Percentiles rank a stretch among this genome's conserved stretches.
Evolutionary conservation across 2,329 filamentous ascomycete species (phyloP).

Genomic region (Xylariaceae sp.): DNA sequence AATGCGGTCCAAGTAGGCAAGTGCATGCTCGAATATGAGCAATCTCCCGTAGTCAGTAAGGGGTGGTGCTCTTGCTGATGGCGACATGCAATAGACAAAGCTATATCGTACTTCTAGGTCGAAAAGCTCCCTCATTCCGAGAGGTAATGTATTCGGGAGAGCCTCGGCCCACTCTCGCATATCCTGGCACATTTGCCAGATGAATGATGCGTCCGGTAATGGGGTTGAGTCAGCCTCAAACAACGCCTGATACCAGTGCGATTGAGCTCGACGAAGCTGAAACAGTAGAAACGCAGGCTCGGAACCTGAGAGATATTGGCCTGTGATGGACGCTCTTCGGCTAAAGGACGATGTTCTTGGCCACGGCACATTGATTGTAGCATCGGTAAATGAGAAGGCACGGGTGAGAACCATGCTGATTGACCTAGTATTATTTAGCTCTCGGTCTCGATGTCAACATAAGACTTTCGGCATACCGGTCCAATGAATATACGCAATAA

Average conservation of each 20-base stretch:
- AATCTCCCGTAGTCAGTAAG: constrained; percentile 73
- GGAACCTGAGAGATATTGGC: constrained; percentile 48
- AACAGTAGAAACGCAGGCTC: constrained; percentile 76
- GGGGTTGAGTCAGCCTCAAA: constrained; percentile 72
- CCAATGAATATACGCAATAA: constrained; percentile 84
- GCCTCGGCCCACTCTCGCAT: constrained; percentile 79
- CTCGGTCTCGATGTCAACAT: background rate
- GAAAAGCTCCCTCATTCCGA: constrained; percentile 69
- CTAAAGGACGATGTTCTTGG: constrained; percentile 51
- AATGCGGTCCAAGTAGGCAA: constrained; percentile 75
- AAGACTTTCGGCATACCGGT: constrained; percentile 56
- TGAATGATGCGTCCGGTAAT: constrained; percentile 67
- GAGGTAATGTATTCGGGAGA: constrained; percentile 63
- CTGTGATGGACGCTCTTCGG: constrained; percentile 39
- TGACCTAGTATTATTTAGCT: constrained; percentile 31
- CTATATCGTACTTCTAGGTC: constrained; percentile 88
- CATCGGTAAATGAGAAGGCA: constrained; percentile 91
- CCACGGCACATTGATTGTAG: constrained; percentile 76
- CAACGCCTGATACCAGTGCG: constrained; percentile 82
- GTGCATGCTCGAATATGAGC: constrained; percentile 80
- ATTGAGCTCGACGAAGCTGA: constrained; percentile 79
- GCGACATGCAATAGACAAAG: constrained; percentile 83
- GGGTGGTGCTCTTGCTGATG: constrained; percentile 67
- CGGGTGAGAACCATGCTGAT: constrained; percentile 85
- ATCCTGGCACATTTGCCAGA: constrained; percentile 71